Evolutionary conservation across 2,329 filamentous ascomycete genomes (phyloP).

Genomic region (Clarireedia homoeocarpa): DNA sequence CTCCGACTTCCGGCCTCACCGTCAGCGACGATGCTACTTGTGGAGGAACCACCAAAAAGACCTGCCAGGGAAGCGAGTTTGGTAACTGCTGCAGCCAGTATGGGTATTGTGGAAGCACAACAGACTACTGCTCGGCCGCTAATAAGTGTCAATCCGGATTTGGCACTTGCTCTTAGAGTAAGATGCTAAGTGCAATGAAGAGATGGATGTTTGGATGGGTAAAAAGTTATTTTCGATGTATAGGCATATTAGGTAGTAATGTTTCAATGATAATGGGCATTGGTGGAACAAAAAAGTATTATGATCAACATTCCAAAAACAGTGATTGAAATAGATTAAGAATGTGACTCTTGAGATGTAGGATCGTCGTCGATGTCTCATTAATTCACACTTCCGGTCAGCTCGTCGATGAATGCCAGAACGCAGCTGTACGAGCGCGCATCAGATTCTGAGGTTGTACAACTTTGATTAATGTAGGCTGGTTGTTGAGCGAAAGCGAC

Average conservation of each 20-base stretch:
- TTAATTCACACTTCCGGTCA: too few species aligned
- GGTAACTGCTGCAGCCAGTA: conserved; percentile 17
- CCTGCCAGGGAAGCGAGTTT: conserved; percentile 14
- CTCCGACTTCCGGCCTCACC: not conserved
- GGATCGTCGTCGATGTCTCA: too few species aligned
- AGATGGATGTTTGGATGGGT: not conserved
- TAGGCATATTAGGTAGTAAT: not conserved
- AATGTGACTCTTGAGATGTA: not conserved
- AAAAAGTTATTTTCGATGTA: not conserved
- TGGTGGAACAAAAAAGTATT: not conserved
- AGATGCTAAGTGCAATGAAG: not conserved
- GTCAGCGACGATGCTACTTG: conserved; percentile 13
- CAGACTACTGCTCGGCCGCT: conserved; percentile 1
- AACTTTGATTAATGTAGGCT: too few species aligned
- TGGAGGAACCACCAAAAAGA: conserved; percentile 4
- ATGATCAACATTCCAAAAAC: not conserved
- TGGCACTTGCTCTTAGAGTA: conserved; percentile 1
- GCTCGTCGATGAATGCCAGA: too few species aligned
- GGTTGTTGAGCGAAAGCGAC: too few species aligned
- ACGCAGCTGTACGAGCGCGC: too few species aligned
- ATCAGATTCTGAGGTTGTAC: too few species aligned
- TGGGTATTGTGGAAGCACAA: conserved; percentile 8
- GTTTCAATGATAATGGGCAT: not conserved
- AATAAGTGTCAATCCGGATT: conserved; percentile 3
- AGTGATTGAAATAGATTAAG: not conserved